These are phyloP conservation scores for Aspergillus campestris DNA, from an alignment of 495 filamentous ascomycete species.

Conservation along the genomic window DNA sequence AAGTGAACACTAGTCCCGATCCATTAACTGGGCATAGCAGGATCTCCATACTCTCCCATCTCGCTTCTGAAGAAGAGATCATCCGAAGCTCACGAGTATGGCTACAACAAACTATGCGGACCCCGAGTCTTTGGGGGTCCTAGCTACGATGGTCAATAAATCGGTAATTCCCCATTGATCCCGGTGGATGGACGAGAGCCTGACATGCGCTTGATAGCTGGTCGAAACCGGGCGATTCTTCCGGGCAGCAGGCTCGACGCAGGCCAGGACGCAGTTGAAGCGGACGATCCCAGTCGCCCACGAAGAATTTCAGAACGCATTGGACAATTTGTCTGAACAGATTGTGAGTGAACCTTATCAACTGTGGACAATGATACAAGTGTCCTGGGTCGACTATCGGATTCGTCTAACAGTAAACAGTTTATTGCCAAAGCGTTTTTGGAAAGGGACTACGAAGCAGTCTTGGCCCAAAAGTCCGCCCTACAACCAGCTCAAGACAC, in stretches of 20 bases:
- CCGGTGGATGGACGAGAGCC: not conserved
- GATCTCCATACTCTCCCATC: no score
- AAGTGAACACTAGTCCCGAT: no score
- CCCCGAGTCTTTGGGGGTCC: constrained; percentile 34
- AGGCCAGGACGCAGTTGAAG: constrained; percentile 30
- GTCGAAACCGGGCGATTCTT: constrained; percentile 43
- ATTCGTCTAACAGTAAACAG: constrained; percentile 20
- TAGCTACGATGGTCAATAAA: constrained; percentile 37
- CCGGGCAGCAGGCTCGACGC: constrained; percentile 27
- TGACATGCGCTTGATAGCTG: constrained; percentile 22
- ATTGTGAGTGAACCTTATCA: constrained; percentile 32
- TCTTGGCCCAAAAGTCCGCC: constrained; percentile 27
- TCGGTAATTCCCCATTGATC: constrained; percentile 22
- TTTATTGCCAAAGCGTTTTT: constrained; percentile 40
- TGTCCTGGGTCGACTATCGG: not conserved
- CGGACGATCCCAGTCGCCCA: constrained; percentile 37
- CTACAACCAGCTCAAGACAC: constrained; percentile 23
- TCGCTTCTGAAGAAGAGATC: no score
- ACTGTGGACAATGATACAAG: not conserved
- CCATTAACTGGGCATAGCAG: no score
- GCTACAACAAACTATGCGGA: constrained; percentile 23
- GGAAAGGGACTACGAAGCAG: constrained; percentile 37
- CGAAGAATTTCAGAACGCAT: constrained; percentile 38
- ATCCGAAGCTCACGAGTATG: constrained; percentile 13
- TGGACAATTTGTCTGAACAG: constrained; percentile 44